Percentiles rank a stretch among this genome's conserved stretches.
phyloP scores from a whole-genome alignment of 352 stramenopile species.

The Bremia lactucae region DNA sequence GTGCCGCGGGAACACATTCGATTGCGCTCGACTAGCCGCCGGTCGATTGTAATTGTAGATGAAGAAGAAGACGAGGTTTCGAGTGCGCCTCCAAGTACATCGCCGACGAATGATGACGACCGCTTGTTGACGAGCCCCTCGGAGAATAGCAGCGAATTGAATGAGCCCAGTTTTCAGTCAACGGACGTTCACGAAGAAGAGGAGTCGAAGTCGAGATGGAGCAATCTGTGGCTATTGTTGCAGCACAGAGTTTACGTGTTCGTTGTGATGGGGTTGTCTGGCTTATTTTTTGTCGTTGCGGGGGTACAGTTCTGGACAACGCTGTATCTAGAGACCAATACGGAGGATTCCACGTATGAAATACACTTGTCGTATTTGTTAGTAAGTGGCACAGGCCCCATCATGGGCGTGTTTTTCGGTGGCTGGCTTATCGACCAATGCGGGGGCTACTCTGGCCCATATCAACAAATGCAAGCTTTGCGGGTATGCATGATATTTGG shows the following conservation, averaged over 20 bases:
- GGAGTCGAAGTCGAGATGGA: conserved; percentile 24
- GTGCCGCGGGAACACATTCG: conserved; percentile 60
- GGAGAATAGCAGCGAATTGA: background rate
- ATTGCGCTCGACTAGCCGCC: conserved; percentile 37
- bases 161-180: conserved; percentile 12
- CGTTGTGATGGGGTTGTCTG: conserved; percentile 68
- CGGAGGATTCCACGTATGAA: conserved; percentile 58
- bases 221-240: conserved; percentile 40
- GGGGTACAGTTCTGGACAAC: conserved; percentile 82
- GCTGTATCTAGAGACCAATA: conserved; percentile 76
- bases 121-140: conserved; percentile 16
- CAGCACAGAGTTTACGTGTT: conserved; percentile 62
- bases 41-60: conserved; percentile 59
- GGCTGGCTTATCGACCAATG: conserved; percentile 76
- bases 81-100: too few relatives aligned
- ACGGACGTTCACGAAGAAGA: conserved; percentile 9
- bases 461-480: conserved; percentile 56
- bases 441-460: conserved; percentile 56
- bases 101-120: conserved; percentile 21
- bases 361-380: conserved; percentile 70
- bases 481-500: conserved; percentile 67
- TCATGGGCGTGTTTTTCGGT: conserved; percentile 80
- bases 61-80: conserved; percentile 32
- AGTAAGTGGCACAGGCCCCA: conserved; percentile 63
- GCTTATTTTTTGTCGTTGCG: conserved; percentile 75